Evolutionary conservation across 2,329 filamentous ascomycete species (phyloP).

Genomic region (Ustilaginoidea virens): DNA sequence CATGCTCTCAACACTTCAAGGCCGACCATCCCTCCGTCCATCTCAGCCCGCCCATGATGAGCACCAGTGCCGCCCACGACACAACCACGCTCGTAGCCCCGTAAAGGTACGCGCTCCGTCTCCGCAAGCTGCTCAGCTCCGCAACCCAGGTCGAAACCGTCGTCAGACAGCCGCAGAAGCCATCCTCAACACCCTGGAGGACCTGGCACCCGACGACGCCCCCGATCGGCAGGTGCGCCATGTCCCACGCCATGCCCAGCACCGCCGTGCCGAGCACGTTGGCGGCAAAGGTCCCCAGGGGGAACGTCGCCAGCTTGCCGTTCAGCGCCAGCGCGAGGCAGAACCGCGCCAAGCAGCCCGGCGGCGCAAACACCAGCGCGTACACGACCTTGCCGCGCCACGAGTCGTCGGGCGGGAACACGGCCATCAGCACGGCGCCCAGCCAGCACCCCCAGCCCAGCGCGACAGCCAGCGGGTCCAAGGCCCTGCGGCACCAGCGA

Average conservation of each 20-base stretch:
- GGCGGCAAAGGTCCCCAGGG: slow-evolving; percentile 70
- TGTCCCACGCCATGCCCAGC: slow-evolving; percentile 61
- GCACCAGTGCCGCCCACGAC: slow-evolving; percentile 44
- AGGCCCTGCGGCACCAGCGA: slow-evolving; percentile 34
- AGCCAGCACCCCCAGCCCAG: slow-evolving; percentile 65
- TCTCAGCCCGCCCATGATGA: slow-evolving; percentile 58
- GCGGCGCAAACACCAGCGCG: slow-evolving; percentile 65
- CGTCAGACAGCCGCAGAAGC: slow-evolving; percentile 51
- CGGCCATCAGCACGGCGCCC: slow-evolving; percentile 54
- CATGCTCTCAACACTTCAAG: slow-evolving; percentile 19
- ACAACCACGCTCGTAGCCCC: slow-evolving; percentile 42
- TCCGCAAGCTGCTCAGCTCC: slow-evolving; percentile 38
- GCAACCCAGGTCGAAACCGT: slow-evolving; percentile 54
- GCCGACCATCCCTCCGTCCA: slow-evolving; percentile 48
- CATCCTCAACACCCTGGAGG: slow-evolving; percentile 49
- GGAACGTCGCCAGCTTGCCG: slow-evolving; percentile 48
- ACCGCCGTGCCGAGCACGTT: slow-evolving; percentile 67
- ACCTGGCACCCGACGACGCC: slow-evolving; percentile 51
- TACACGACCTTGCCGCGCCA: slow-evolving; percentile 71
- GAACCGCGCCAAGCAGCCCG: slow-evolving; percentile 64
- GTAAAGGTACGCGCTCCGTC: slow-evolving; percentile 50
- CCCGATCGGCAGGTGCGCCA: slow-evolving; percentile 50
- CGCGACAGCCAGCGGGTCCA: slow-evolving; percentile 49
- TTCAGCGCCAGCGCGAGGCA: slow-evolving; percentile 62
- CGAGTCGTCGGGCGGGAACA: slow-evolving; percentile 53